Evolutionary conservation across 78 protist genomes (phyloP), one percentile per base, ranked within the genome.

Genomic region (Cavenderia fasciculata): DNA sequence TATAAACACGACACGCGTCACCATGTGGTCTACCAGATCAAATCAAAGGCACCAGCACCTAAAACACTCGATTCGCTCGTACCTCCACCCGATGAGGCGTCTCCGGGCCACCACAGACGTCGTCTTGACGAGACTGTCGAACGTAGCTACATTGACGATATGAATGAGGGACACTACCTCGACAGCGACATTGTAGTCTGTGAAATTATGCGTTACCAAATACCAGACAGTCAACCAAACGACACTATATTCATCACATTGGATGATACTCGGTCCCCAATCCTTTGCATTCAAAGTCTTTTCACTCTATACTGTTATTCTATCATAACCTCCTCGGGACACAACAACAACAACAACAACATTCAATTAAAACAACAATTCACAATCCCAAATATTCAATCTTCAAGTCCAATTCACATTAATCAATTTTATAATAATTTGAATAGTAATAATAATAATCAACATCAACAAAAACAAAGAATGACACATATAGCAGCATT

Each of bases 371-470:
- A 68, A 43, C 43, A n/a, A 27, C 36, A 40, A 70, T 70, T 70
- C 19, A 43, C 62, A 47, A 70, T 70, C 33, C 16, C 27, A 16
- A 23, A 34, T 12, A 36, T 73, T 23, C 29, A 54, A 73, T 73
- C 82, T 25, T 18, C 54, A 19, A 25, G 57, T 23, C 51, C 82
- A 34, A 73, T 54, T 38, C 54, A 54, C 38, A 54, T 73, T 49
- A 66, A 73, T 18, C 54, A 63, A 49, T 73, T 73, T 54, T 73
- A 54, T 16, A 33, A 73, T 40, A 73, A 73, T 54, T n/a, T n/a
- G n/a, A n/a, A n/a, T n/a, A n/a, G n/a, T n/a, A n/a, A n/a, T n/a
- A n/a, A n/a, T n/a, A 38, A 68, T 68, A 68, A 18, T 33, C 57
- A 23, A 44, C 29, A 21, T 57, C 75, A 68, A 68, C 44, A n/a